These are phyloP conservation scores for Colletotrichum incanum DNA, from an alignment of 2,329 filamentous ascomycete genomes.

Conservation along the genomic window DNA sequence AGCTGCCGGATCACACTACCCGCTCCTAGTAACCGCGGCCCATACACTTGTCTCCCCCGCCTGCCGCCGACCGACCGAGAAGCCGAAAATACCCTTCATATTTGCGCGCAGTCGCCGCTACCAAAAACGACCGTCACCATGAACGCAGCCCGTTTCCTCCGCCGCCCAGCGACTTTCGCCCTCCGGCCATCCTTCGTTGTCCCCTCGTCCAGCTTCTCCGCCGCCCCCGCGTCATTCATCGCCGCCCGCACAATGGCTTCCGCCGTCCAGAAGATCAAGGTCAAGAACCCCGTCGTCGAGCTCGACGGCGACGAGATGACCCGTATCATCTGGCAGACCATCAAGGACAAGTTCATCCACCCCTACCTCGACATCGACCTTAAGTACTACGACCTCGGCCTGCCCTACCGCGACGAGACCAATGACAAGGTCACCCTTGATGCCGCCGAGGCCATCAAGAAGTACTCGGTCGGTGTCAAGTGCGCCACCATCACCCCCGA, in stretches of 20 bases:
- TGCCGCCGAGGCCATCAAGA: slow-evolving; percentile 97
- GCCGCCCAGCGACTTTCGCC: slow-evolving; percentile 31
- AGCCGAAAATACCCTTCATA: slow-evolving; percentile 29
- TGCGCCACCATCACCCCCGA: slow-evolving; percentile 99
- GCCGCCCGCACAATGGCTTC: slow-evolving; percentile 67
- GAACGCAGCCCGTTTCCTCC: slow-evolving; percentile 43
- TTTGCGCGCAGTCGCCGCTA: not conserved
- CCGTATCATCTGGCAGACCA: slow-evolving; percentile 98
- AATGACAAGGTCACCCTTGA: slow-evolving; percentile 96
- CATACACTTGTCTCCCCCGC: slow-evolving; percentile 3
- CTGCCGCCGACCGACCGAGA: slow-evolving; percentile 33
- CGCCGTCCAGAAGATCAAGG: slow-evolving; percentile 89
- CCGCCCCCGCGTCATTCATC: slow-evolving; percentile 42
- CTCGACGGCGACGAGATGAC: slow-evolving; percentile 98
- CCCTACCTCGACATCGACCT: slow-evolving; percentile 97
- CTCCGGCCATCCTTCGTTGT: slow-evolving; percentile 39
- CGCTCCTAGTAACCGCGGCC: slow-evolving; percentile 34
- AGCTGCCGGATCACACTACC: slow-evolving; percentile 25
- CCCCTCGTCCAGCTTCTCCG: slow-evolving; percentile 23
- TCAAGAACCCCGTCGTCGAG: slow-evolving; percentile 99
- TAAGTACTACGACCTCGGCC: slow-evolving; percentile 96
- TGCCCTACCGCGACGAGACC: slow-evolving; percentile 96
- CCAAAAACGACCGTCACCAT: slow-evolving; percentile 29
- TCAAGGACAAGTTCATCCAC: slow-evolving; percentile 99
- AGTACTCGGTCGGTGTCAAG: slow-evolving; percentile 99